Conservation (phyloP, 345 rosid species). For the Eucalyptus polybractea region DNA sequence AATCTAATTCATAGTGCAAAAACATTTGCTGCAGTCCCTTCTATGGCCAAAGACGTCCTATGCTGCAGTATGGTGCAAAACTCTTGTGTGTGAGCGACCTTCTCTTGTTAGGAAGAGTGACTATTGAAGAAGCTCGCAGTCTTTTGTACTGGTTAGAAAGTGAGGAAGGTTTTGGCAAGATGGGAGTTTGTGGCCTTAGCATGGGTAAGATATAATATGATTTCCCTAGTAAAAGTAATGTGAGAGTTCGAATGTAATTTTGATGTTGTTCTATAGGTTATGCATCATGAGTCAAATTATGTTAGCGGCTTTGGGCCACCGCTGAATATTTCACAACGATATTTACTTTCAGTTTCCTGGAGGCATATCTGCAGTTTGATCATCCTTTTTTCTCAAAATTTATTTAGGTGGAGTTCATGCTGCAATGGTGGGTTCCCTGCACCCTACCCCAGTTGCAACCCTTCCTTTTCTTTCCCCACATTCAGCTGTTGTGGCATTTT, state of each 20-base stretch:
- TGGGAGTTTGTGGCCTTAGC: conserved; percentile 95
- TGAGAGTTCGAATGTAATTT: background rate
- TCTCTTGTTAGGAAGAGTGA: conserved; percentile 85
- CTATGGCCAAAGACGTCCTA: conserved; percentile 87
- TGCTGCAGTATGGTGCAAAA: conserved; percentile 78
- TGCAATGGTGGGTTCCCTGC: conserved; percentile 98
- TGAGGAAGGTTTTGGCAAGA: conserved; percentile 90
- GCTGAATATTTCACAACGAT: background rate
- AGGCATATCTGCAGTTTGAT: background rate
- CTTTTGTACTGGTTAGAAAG: conserved; percentile 81
- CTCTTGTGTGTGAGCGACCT: conserved; percentile 95
- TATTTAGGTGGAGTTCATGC: conserved; percentile 91
- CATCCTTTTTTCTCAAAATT: background rate
- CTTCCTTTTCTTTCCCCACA: conserved; percentile 97
- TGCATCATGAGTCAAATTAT: background rate
- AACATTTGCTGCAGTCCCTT: conserved; percentile 63
- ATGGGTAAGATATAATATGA: conserved; percentile 52
- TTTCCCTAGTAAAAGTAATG: no score
- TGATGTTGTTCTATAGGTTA: background rate
- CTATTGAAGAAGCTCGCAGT: conserved; percentile 88
- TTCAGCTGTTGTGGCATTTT: conserved; percentile 98
- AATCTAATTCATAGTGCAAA: background rate
- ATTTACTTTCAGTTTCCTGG: background rate
- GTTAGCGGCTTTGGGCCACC: background rate
- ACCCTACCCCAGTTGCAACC: conserved; percentile 93